A percentile compares a stretch with the other conserved stretches of the same genome.
These are phyloP conservation scores for Selaginella tamariscina DNA, from an alignment of 75 land plant genomes.

Conservation along the genomic window DNA sequence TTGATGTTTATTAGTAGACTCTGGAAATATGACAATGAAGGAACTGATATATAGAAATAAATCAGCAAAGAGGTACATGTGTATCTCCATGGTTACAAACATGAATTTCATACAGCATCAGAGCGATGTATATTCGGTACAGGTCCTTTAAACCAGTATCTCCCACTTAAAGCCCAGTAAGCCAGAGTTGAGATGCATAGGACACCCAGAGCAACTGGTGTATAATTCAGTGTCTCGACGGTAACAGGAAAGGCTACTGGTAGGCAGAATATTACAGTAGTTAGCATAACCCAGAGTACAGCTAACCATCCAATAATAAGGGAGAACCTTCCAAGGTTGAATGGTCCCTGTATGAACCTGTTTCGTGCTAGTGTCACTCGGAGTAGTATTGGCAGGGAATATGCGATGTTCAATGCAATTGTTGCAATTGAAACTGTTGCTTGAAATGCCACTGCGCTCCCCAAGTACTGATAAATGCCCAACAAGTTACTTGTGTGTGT, in stretches of 20 bases:
- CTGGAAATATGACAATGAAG: too few species aligned
- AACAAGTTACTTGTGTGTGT: too few species aligned
- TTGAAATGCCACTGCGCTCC: slow-evolving; percentile 74
- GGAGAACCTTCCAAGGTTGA: slow-evolving; percentile 55
- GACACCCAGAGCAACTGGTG: slow-evolving; percentile 79
- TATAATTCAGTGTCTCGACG: slow-evolving; percentile 53
- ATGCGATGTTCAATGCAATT: slow-evolving; percentile 69
- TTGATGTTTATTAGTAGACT: too few species aligned
- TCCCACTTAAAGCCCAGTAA: slow-evolving; percentile 53
- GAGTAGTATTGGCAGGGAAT: slow-evolving; percentile 63
- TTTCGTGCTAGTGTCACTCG: slow-evolving; percentile 54
- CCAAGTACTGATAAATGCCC: slow-evolving; percentile 69
- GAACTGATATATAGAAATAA: too few species aligned
- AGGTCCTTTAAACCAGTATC: slow-evolving; percentile 81
- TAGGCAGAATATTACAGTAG: slow-evolving; percentile 68
- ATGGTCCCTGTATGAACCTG: slow-evolving; percentile 59
- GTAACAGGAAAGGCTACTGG: slow-evolving; percentile 68
- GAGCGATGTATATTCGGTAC: slow-evolving; percentile 30
- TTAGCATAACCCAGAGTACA: slow-evolving; percentile 67
- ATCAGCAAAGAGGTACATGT: too few species aligned
- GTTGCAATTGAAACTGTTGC: slow-evolving; percentile 86
- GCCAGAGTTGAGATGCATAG: slow-evolving; percentile 32
- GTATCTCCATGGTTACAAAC: too few species aligned
- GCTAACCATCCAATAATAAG: slow-evolving; percentile 70
- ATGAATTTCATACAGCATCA: too few species aligned